Evolutionary conservation across 805 yeast genomes (phyloP).

Genomic region (Starmerella kuoi): DNA sequence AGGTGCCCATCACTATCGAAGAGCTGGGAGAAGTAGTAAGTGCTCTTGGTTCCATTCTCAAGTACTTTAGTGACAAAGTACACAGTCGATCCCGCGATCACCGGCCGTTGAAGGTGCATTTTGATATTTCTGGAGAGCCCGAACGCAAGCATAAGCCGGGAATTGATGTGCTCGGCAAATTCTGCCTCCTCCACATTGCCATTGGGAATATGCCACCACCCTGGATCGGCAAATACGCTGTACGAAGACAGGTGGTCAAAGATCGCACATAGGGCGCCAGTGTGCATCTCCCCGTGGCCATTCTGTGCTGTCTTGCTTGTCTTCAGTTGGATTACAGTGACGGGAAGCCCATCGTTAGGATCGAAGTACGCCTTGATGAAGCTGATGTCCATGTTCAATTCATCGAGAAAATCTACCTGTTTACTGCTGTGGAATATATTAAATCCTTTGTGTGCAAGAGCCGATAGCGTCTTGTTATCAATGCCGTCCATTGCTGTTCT

Average conservation of each 20-base stretch:
- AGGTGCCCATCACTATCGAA: slow-evolving; percentile 11
- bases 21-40: slow-evolving; percentile 8
- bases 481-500: not conserved
- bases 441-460: slow-evolving; percentile 14
- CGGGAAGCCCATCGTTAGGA: slow-evolving; percentile 13
- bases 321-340: slow-evolving; percentile 5
- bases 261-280: slow-evolving; percentile 16
- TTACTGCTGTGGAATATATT: slow-evolving; percentile 13
- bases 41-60: slow-evolving; percentile 13
- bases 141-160: slow-evolving; percentile 3
- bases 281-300: slow-evolving; percentile 6
- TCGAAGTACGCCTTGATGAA: slow-evolving; percentile 13
- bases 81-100: slow-evolving; percentile 10
- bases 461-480: not conserved
- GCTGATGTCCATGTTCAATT: slow-evolving; percentile 3
- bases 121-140: slow-evolving; percentile 19
- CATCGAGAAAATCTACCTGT: slow-evolving; percentile 9
- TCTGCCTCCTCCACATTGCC: slow-evolving; percentile 1
- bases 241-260: slow-evolving; percentile 16
- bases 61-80: slow-evolving; percentile 12
- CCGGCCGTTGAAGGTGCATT: slow-evolving; percentile 14
- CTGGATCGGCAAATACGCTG: slow-evolving; percentile 9
- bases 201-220: slow-evolving; percentile 11
- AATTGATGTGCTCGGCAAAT: slow-evolving; percentile 1
- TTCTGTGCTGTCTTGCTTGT: slow-evolving; percentile 3